Evolutionary conservation across 345 rosid genomes (phyloP), one percentile per base, ranked within the genome.

Genomic region (Diplotaxis tenuifolia): DNA sequence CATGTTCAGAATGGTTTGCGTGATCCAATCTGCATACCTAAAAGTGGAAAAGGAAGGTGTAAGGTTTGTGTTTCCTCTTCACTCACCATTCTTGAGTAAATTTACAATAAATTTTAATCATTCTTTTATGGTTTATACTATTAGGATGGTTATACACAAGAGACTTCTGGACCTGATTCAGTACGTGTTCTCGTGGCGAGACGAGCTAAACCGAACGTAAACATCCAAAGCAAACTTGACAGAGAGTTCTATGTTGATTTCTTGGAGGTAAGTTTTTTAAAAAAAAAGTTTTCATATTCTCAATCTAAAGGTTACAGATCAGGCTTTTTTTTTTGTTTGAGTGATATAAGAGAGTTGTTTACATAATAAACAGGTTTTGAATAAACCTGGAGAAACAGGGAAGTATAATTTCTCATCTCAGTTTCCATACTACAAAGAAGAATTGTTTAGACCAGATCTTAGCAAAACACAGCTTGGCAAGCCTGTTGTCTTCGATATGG

Each of bases 401-500:
- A 89, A 83, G 65, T 91, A 79, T 84, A 94, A 88, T 83, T 80
- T 91, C 18, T 78, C 89, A 9, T 82, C 87, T 34, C 87, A 91
- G 29, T 94, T 91, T 74, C 93, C 97, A 73, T 80, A 83, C 70
- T 88, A 87, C 69, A 87, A 59, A 61, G 81, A 94, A 82, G 91
- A 84, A 18, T 36, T 74, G 7, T 72, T 83, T 77, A 85, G 45
- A 76, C 96, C 97, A 71, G 80, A 86, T 65, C 82, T 87, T 28
- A 81, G 79, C 66, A 78, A 60, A 62, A 79, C 63, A 49, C 84
- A 15, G 53, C 82, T 82, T 0, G 97, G 98, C 16, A 91, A 87
- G 82, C 90, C 97, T 9, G 79, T 94, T 29, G 71, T 94, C 61
- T 89, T 91, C 12, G 98, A 94, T 76, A 94, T 88, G 95, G 98